Percentiles rank a stretch among this genome's conserved stretches.
Evolutionary conservation across 1,139 yeast genomes (phyloP).

Genomic region (Nematodospora anomalae): DNA sequence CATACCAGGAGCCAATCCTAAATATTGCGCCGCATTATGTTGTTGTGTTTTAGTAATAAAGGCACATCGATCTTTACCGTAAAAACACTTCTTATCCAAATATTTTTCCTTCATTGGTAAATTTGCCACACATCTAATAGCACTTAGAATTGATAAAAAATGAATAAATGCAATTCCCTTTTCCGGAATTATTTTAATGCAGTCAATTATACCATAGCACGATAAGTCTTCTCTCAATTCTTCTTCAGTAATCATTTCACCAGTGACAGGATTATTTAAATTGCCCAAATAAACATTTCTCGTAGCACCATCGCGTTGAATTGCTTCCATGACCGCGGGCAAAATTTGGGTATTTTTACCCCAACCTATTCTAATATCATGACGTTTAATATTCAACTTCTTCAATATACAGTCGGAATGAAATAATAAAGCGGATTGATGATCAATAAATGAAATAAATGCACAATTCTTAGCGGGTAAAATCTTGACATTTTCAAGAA

Average conservation of each 20-base stretch:
- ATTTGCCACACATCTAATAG: slow-evolving; percentile 58
- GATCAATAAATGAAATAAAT: slow-evolving; percentile 61
- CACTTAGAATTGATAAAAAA: slow-evolving; percentile 57
- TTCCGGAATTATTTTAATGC: slow-evolving; percentile 56
- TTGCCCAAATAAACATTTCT: slow-evolving; percentile 86
- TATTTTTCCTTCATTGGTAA: slow-evolving; percentile 56
- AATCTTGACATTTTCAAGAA: slow-evolving; percentile 71
- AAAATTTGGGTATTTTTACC: slow-evolving; percentile 65
- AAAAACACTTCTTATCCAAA: slow-evolving; percentile 56
- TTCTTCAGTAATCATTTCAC: slow-evolving; percentile 55
- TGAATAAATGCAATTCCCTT: slow-evolving; percentile 64
- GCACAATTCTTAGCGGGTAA: slow-evolving; percentile 61
- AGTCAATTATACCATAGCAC: slow-evolving; percentile 55
- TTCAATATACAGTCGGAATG: slow-evolving; percentile 63
- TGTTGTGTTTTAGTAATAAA: slow-evolving; percentile 91
- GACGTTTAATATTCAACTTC: slow-evolving; percentile 54
- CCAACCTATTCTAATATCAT: slow-evolving; percentile 68
- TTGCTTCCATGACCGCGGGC: slow-evolving; percentile 69
- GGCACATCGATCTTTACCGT: slow-evolving; percentile 67
- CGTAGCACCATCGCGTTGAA: slow-evolving; percentile 85
- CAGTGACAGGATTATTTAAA: slow-evolving; percentile 50
- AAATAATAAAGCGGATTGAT: slow-evolving; percentile 58
- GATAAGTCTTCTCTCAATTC: slow-evolving; percentile 53
- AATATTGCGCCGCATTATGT: slow-evolving; percentile 93
- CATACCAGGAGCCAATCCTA: slow-evolving; percentile 88